A percentile compares a stretch with the other conserved stretches of the same genome.
phyloP scores from a whole-genome alignment of 345 rosid species.

The Anastatica hierochuntica region DNA sequence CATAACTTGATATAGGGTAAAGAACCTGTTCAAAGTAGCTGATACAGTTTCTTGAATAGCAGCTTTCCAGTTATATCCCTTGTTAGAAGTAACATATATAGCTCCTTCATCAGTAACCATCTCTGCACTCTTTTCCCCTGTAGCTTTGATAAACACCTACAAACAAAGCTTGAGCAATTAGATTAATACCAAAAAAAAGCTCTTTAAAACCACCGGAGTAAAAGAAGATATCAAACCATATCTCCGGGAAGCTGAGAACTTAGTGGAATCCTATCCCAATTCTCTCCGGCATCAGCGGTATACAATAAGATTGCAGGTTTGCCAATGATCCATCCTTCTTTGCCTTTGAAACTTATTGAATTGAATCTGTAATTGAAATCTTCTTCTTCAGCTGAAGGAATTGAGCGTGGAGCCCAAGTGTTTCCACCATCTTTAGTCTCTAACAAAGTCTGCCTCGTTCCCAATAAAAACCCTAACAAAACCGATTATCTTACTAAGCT shows the following conservation, averaged over 20 bases:
- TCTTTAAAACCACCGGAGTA: too few relatives aligned
- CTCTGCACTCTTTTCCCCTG: slow-evolving; percentile 89
- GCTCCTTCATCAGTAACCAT: slow-evolving; percentile 98
- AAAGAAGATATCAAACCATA: slow-evolving; percentile 34
- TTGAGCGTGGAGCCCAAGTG: slow-evolving; percentile 73
- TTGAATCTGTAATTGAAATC: slow-evolving; percentile 95
- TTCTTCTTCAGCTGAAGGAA: slow-evolving; percentile 89
- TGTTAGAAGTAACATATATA: slow-evolving; percentile 78
- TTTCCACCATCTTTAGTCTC: slow-evolving; percentile 83
- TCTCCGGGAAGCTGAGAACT: slow-evolving; percentile 96
- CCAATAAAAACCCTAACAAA: slow-evolving; percentile 64
- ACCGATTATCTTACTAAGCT: too few relatives aligned
- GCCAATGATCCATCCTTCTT: slow-evolving; percentile 95
- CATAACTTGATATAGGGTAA: slow-evolving; percentile 5
- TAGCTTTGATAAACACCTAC: slow-evolving; percentile 92
- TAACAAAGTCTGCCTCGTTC: slow-evolving; percentile 82
- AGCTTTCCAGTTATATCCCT: slow-evolving; percentile 90
- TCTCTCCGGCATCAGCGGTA: slow-evolving; percentile 69
- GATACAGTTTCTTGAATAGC: slow-evolving; percentile 93
- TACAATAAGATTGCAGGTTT: slow-evolving; percentile 84
- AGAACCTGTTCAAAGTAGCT: slow-evolving; percentile 86
- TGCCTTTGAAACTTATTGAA: slow-evolving; percentile 75
- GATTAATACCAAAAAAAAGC: neutral
- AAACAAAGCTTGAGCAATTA: neutral
- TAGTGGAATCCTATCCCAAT: slow-evolving; percentile 76